Conservation (phyloP, 2,329 filamentous ascomycete genomes). For the Penicillium janthinellum region DNA sequence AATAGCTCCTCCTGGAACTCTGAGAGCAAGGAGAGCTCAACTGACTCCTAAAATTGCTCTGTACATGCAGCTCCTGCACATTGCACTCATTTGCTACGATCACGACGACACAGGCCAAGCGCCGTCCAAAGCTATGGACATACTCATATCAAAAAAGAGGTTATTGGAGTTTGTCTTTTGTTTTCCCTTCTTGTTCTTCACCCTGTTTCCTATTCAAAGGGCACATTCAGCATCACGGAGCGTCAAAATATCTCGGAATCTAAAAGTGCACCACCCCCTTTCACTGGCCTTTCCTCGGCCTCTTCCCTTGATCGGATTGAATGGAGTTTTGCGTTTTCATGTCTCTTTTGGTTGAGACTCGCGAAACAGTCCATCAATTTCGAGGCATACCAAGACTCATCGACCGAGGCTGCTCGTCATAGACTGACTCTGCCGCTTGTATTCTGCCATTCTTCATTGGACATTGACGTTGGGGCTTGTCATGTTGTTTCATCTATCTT, state of each 20-base stretch:
- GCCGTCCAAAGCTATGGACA: constrained; percentile 13
- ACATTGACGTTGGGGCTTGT: background rate
- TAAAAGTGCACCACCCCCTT: constrained; percentile 11
- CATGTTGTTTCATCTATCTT: background rate
- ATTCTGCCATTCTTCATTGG: background rate
- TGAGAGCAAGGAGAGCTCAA: constrained; percentile 35
- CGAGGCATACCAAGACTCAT: constrained; percentile 8
- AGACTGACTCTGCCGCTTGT: constrained; percentile 19
- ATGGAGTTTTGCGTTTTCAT: background rate
- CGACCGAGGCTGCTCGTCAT: constrained; percentile 13
- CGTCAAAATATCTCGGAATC: constrained; percentile 17
- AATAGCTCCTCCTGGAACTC: constrained; percentile 39
- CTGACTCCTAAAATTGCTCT: constrained; percentile 28
- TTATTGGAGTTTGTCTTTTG: constrained; percentile 21
- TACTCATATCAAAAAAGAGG: constrained; percentile 22
- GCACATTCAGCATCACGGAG: constrained; percentile 19
- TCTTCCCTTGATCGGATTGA: background rate
- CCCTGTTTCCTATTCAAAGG: background rate
- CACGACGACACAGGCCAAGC: constrained; percentile 22
- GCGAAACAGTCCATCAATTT: constrained; percentile 1
- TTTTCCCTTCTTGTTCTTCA: background rate
- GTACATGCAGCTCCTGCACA: background rate
- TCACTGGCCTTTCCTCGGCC: background rate
- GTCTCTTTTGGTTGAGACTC: background rate
- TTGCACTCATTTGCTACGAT: constrained; percentile 11